These are phyloP conservation scores for Pleurotus ostreatus DNA, from an alignment of 768 basidiomycete species.

Conservation along the genomic window DNA sequence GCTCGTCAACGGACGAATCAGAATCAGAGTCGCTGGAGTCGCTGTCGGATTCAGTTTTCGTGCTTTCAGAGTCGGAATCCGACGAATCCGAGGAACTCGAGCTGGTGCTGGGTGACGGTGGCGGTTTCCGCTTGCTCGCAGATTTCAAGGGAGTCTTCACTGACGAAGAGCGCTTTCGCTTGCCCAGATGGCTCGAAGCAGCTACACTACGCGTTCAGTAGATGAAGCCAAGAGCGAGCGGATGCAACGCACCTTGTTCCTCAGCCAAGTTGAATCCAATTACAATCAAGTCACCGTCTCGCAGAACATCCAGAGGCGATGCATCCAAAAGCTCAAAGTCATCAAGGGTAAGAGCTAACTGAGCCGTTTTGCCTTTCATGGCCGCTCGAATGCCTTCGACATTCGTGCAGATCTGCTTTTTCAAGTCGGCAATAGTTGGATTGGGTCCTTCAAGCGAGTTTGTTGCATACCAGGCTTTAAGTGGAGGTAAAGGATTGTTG, in stretches of 20 bases:
- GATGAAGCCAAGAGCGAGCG: no score
- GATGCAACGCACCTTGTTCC: neutral
- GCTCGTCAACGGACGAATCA: conserved; percentile 18
- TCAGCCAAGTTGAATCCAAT: conserved; percentile 19
- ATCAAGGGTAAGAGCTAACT: conserved; percentile 35
- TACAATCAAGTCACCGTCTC: conserved; percentile 46
- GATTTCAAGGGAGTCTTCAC: neutral
- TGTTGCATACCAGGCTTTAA: conserved; percentile 49
- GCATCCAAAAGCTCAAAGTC: conserved; percentile 45
- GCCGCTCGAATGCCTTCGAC: conserved; percentile 26
- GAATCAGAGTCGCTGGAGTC: conserved; percentile 19
- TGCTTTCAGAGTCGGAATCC: neutral
- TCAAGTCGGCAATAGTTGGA: conserved; percentile 32
- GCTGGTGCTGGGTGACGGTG: neutral
- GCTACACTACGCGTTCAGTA: neutral
- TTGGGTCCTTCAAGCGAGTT: conserved; percentile 18
- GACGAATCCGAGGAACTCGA: neutral
- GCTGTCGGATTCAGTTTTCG: neutral
- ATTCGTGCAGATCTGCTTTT: conserved; percentile 29
- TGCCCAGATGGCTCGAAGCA: neutral
- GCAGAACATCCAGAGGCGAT: conserved; percentile 31
- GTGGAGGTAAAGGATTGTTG: conserved; percentile 38
- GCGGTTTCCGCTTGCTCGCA: neutral
- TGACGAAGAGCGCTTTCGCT: neutral
- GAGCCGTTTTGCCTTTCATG: conserved; percentile 13